A percentile compares a stretch with the other conserved stretches of the same genome.
phyloP scores from a whole-genome alignment of 768 basidiomycete species.

The Mycena chlorophos region DNA sequence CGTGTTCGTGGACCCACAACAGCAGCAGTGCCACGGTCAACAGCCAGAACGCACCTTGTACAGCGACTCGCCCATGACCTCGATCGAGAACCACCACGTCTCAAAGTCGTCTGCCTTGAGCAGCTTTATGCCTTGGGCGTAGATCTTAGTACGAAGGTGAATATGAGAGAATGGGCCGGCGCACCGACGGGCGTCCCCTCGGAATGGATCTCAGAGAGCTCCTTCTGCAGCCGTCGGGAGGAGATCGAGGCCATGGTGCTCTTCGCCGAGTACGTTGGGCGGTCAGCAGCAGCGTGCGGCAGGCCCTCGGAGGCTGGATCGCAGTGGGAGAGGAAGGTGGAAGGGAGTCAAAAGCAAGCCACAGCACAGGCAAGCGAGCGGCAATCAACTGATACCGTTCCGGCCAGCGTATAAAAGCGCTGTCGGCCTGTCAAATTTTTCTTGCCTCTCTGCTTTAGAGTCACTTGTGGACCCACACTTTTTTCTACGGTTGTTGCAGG shows the following conservation, averaged over 20 bases:
- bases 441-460: constrained; percentile 67
- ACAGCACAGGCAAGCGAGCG: constrained; percentile 14
- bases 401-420: constrained; percentile 9
- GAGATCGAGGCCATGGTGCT: constrained; percentile 60
- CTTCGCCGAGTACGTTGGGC: neutral
- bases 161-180: constrained; percentile 18
- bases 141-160: constrained; percentile 4
- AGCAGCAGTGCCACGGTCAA: neutral
- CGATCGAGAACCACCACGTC: constrained; percentile 76
- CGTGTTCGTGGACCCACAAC: neutral
- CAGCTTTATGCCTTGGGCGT: constrained; percentile 65
- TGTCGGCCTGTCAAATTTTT: constrained; percentile 26
- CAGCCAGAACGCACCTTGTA: constrained; percentile 54
- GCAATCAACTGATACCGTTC: neutral
- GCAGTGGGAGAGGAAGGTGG: neutral
- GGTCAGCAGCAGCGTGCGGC: neutral
- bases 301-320: too few relatives aligned
- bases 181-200: constrained; percentile 68
- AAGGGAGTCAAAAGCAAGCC: neutral
- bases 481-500: constrained; percentile 50
- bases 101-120: constrained; percentile 74
- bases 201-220: constrained; percentile 64
- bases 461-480: constrained; percentile 57
- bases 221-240: constrained; percentile 65
- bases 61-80: constrained; percentile 81